These are phyloP conservation scores for Oryza punctata DNA, from an alignment of 176 grass and related monocot genomes.

Conservation along the genomic window DNA sequence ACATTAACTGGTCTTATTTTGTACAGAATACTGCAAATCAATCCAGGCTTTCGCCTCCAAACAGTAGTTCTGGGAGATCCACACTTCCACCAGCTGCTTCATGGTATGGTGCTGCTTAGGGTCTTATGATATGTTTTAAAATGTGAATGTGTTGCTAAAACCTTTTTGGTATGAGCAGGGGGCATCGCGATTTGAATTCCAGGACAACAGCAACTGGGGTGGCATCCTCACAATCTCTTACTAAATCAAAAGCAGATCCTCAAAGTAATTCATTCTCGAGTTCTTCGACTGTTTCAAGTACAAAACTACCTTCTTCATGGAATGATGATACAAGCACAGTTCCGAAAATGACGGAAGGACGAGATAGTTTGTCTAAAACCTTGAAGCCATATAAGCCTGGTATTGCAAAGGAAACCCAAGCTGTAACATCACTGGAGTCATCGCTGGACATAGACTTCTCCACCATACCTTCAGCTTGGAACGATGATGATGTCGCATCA, in stretches of 20 bases:
- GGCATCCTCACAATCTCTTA: conserved; percentile 46
- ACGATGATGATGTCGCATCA: conserved; percentile 59
- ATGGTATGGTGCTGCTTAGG: conserved; percentile 58
- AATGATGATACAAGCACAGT: conserved; percentile 73
- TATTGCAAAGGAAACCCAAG: conserved; percentile 56
- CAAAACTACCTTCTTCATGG: conserved; percentile 68
- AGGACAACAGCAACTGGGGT: conserved; percentile 40
- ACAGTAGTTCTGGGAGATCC: conserved; percentile 70
- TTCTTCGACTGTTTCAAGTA: conserved; percentile 43
- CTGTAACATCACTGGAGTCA: conserved; percentile 32
- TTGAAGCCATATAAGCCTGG: conserved; percentile 56
- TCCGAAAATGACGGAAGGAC: conserved; percentile 52
- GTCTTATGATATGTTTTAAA: conserved; percentile 19
- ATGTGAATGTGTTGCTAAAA: conserved; percentile 33
- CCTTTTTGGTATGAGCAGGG: conserved; percentile 49
- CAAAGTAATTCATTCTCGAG: conserved; percentile 41
- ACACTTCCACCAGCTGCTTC: conserved; percentile 77
- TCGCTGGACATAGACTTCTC: conserved; percentile 61
- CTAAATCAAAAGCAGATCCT: conserved; percentile 65
- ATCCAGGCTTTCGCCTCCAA: conserved; percentile 68
- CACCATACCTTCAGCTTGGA: conserved; percentile 83
- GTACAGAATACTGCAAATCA: conserved; percentile 64
- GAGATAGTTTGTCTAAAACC: conserved; percentile 49
- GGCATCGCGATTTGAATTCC: conserved; percentile 59
- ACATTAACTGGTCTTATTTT: conserved; percentile 32